Evolutionary conservation across 192 early-diverging fungal species (phyloP).

Genomic region (Diversispora eburnea): DNA sequence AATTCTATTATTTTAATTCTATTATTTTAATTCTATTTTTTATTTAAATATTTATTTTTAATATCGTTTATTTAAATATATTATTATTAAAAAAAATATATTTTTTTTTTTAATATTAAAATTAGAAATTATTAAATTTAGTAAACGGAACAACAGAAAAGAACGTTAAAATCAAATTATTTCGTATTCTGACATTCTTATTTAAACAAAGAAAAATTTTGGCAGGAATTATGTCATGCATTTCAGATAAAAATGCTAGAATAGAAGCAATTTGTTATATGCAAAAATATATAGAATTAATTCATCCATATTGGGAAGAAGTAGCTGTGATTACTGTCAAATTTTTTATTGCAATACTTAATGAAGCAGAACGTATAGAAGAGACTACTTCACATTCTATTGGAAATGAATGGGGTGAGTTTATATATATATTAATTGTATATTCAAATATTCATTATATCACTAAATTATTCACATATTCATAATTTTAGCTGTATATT

Average conservation of each 20-base stretch:
- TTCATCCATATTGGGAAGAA: background rate
- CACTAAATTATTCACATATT: no score
- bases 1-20: no score
- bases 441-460: background rate
- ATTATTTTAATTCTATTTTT: background rate
- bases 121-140: conserved; percentile 12
- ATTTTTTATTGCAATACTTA: background rate
- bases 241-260: background rate
- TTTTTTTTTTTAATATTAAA: no score
- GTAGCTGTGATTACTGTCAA: background rate
- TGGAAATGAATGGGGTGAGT: conserved; percentile 11
- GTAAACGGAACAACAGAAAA: background rate
- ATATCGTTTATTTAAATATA: background rate
- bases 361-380: conserved; percentile 10
- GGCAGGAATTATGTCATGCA: background rate
- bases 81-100: background rate
- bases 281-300: conserved; percentile 6
- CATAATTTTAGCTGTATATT: no score
- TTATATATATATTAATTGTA: background rate
- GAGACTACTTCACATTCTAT: background rate
- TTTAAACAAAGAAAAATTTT: conserved; percentile 1
- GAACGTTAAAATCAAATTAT: conserved; percentile 7
- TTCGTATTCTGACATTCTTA: conserved; percentile 7
- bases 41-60: background rate
- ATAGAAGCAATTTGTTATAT: conserved; percentile 10